These are phyloP conservation scores for Mucor irregularis DNA, from an alignment of 371 early-diverging fungal genomes.

Conservation along the genomic window DNA sequence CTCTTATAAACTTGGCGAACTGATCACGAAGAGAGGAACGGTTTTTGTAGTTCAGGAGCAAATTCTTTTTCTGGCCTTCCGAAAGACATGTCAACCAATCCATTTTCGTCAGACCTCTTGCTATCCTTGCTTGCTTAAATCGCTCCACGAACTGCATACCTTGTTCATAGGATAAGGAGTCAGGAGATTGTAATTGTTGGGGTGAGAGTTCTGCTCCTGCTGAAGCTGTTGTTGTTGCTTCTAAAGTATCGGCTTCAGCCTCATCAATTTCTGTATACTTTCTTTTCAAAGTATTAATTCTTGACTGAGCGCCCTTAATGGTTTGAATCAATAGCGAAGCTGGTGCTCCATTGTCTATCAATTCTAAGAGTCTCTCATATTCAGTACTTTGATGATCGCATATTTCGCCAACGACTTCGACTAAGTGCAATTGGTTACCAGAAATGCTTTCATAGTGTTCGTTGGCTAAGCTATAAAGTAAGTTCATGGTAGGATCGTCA, in stretches of 20 bases:
- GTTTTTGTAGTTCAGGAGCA: background rate
- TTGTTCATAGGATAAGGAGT: slow-evolving; percentile 8
- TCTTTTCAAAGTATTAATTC: background rate
- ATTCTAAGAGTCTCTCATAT: background rate
- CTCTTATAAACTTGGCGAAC: background rate
- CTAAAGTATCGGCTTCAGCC: slow-evolving; percentile 2
- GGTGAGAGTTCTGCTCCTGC: slow-evolving; percentile 4
- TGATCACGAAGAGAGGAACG: background rate
- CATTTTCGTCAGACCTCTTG: background rate
- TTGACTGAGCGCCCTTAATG: slow-evolving; percentile 5
- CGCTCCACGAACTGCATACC: background rate
- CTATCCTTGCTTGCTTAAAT: slow-evolving; percentile 1
- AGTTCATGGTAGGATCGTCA: slow-evolving; percentile 5
- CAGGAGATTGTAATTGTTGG: slow-evolving; percentile 6
- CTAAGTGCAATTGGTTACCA: slow-evolving; percentile 9
- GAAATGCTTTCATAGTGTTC: slow-evolving; percentile 11
- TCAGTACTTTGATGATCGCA: slow-evolving; percentile 3
- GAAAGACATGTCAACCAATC: slow-evolving; percentile 2
- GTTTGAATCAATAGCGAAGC: slow-evolving; percentile 6
- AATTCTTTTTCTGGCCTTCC: background rate
- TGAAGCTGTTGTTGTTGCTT: slow-evolving; percentile 3
- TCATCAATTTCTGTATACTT: slow-evolving; percentile 6
- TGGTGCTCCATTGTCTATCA: slow-evolving; percentile 3
- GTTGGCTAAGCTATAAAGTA: slow-evolving; percentile 13
- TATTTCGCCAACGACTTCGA: slow-evolving; percentile 11